These are phyloP conservation scores for Physaria fendleri DNA, from an alignment of 345 rosid species.

Conservation along the genomic window DNA sequence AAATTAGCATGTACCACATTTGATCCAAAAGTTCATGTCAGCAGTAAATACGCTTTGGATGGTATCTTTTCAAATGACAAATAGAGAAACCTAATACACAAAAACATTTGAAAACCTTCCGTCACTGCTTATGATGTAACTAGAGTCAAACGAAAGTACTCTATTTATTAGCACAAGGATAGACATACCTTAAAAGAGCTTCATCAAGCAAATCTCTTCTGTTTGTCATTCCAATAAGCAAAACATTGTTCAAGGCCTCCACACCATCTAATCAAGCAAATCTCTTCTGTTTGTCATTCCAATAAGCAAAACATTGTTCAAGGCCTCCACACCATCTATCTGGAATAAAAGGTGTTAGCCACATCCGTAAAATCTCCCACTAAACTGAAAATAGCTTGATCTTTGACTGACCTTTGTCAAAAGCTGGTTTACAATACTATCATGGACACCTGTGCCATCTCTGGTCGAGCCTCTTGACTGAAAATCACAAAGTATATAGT, in stretches of 20 bases:
- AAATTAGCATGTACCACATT: not conserved
- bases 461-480: constrained; percentile 98
- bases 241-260: constrained; percentile 96
- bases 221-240: constrained; percentile 99
- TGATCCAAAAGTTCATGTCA: not conserved
- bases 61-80: not conserved
- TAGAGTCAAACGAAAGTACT: not conserved
- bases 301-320: constrained; percentile 95
- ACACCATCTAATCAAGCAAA: constrained; percentile 99
- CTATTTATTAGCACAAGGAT: constrained; percentile 7
- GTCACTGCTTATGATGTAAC: not conserved
- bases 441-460: constrained; percentile 99
- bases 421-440: constrained; percentile 94
- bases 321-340: constrained; percentile 99
- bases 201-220: constrained; percentile 99
- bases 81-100: not conserved
- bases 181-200: constrained; percentile 83
- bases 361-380: not conserved
- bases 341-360: constrained; percentile 36
- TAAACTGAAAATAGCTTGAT: not conserved
- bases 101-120: not conserved
- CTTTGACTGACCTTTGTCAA: constrained; percentile 74
- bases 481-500: constrained; percentile 21
- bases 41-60: not conserved
- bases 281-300: constrained; percentile 99